phyloP scores from a whole-genome alignment of 2,329 filamentous ascomycete genomes.

The Westerdykella ornata region DNA sequence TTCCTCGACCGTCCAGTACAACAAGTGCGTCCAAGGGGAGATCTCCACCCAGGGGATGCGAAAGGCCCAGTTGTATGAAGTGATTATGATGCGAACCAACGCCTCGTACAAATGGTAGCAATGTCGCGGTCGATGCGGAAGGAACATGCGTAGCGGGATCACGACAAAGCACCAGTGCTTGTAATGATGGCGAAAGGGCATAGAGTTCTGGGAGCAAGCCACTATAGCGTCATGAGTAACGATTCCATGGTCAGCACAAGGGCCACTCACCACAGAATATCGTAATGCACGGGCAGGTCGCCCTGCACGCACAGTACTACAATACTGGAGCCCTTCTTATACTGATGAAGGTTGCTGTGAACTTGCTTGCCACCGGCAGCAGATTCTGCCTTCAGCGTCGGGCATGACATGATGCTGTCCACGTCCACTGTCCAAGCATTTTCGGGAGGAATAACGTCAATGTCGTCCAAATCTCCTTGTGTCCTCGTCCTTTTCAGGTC shows the following conservation, averaged over 20 bases:
- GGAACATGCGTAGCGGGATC: constrained; percentile 26
- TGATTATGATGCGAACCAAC: constrained; percentile 30
- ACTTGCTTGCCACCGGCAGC: constrained; percentile 12
- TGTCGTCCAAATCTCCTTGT: constrained; percentile 31
- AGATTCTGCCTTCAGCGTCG: constrained; percentile 10
- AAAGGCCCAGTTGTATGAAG: constrained; percentile 37
- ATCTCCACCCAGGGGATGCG: constrained; percentile 42
- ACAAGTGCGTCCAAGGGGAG: constrained; percentile 42
- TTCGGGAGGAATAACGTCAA: constrained; percentile 21
- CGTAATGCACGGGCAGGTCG: constrained; percentile 30
- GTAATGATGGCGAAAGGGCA: constrained; percentile 25
- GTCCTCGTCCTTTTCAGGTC: constrained; percentile 31
- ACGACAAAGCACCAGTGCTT: constrained; percentile 32
- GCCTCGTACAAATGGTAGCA: constrained; percentile 30
- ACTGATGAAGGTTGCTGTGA: constrained; percentile 25
- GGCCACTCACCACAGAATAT: constrained; percentile 28
- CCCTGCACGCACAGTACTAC: constrained; percentile 32
- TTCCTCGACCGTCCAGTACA: constrained; percentile 34
- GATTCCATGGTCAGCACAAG: not conserved
- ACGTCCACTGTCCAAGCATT: constrained; percentile 33
- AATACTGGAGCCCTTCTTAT: constrained; percentile 13
- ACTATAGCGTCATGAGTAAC: constrained; percentile 13
- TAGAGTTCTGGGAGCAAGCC: constrained; percentile 26
- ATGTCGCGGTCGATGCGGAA: constrained; percentile 19
- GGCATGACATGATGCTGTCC: constrained; percentile 24